A percentile compares a stretch with the other conserved stretches of the same genome.
Conservation (phyloP, 2,329 filamentous ascomycete genomes). For the Cordyceps pruinosa region DNA sequence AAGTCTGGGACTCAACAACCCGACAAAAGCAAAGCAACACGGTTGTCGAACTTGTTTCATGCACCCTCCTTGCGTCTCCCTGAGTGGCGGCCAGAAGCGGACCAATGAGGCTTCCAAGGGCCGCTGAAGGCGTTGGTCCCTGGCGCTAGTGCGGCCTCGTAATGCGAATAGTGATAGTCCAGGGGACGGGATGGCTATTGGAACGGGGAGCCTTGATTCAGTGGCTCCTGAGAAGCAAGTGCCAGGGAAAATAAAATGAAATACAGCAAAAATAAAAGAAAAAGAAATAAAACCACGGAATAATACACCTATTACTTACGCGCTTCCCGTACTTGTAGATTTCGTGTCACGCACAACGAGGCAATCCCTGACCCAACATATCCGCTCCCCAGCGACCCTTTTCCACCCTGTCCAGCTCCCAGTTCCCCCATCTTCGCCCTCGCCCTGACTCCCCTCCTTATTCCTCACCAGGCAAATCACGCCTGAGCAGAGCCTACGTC, state of each 20-base stretch:
- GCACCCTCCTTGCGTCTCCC: neutral
- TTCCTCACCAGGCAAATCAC: neutral
- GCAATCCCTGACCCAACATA: neutral
- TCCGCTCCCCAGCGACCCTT: neutral
- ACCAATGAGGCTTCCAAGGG: neutral
- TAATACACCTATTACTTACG: no score
- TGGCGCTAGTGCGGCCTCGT: neutral
- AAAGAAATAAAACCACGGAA: neutral
- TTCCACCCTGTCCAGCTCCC: neutral
- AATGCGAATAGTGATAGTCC: slow-evolving; percentile 2
- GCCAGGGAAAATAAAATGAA: no score
- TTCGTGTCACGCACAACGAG: neutral
- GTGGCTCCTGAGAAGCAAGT: no score
- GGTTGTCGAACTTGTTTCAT: slow-evolving; percentile 11
- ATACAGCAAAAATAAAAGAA: neutral
- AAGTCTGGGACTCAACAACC: neutral
- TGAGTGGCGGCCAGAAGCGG: neutral
- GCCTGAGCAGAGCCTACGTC: neutral
- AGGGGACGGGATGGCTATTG: slow-evolving; percentile 6
- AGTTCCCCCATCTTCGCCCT: neutral
- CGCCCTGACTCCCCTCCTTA: neutral
- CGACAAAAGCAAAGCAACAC: neutral
- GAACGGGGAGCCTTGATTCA: neutral
- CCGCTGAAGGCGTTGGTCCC: neutral
- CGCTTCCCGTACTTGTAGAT: neutral